phyloP scores from a whole-genome alignment of 257 asterid species.

The Eucommia ulmoides region DNA sequence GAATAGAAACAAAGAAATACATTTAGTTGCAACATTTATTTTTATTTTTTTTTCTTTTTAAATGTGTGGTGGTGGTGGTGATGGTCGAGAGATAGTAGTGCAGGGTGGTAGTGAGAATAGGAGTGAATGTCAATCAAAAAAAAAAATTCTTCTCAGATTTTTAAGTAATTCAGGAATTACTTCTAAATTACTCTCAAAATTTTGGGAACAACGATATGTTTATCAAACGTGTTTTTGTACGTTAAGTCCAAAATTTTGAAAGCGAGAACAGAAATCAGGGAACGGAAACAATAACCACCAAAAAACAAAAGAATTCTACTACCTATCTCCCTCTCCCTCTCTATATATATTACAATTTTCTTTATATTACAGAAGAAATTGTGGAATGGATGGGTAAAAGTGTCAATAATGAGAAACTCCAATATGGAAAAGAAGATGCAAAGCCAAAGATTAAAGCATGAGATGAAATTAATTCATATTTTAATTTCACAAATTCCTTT shows the following conservation, averaged over 20 bases:
- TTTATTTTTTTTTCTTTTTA: too few relatives aligned
- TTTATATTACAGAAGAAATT: conserved; percentile 32
- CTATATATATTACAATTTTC: background rate
- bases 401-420: conserved; percentile 23
- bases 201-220: too few relatives aligned
- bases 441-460: conserved; percentile 29
- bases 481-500: conserved; percentile 29
- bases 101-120: background rate
- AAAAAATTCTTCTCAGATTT: background rate
- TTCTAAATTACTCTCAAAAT: background rate
- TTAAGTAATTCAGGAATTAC: background rate
- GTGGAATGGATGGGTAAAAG: conserved; percentile 37
- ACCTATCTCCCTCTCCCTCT: too few relatives aligned
- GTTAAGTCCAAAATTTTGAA: too few relatives aligned
- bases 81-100: too few relatives aligned
- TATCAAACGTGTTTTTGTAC: too few relatives aligned
- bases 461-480: conserved; percentile 22
- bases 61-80: too few relatives aligned
- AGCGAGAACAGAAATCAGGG: too few relatives aligned
- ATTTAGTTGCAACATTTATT: too few relatives aligned
- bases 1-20: too few relatives aligned
- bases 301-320: background rate
- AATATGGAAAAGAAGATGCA: conserved; percentile 25
- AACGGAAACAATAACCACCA: too few relatives aligned
- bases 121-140: background rate